Evolutionary conservation across 1,284 basidiomycete species (phyloP).

Genomic region (Cystobasidium slooffiae): DNA sequence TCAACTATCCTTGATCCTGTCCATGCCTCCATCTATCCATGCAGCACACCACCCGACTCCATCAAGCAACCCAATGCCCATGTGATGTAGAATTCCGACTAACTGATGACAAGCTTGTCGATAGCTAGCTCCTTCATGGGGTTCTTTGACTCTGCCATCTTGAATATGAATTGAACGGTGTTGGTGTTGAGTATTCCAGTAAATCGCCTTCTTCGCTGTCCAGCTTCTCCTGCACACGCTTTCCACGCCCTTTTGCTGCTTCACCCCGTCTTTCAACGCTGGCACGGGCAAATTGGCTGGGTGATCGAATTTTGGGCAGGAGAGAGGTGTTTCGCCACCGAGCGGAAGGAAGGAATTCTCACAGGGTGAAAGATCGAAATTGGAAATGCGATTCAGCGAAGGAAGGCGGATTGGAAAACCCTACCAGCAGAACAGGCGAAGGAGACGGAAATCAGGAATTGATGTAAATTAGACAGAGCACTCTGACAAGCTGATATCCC

Average conservation of each 20-base stretch:
- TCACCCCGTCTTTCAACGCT: not conserved
- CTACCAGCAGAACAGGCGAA: not conserved
- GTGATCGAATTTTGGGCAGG: conserved; percentile 6
- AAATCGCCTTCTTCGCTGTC: not conserved
- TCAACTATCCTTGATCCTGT: not conserved
- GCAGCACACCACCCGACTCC: not conserved
- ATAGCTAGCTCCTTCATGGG: conserved; percentile 87
- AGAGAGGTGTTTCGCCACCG: not conserved
- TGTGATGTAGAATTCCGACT: conserved; percentile 58
- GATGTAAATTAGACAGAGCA: not conserved
- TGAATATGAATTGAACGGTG: not conserved
- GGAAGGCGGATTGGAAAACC: conserved; percentile 4
- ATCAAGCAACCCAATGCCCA: not conserved
- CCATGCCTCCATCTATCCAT: conserved; percentile 2
- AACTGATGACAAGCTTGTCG: conserved; percentile 99
- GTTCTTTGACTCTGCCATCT: conserved; percentile 43
- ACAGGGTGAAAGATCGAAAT: not conserved
- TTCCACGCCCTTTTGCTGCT: not conserved
- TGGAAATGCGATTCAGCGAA: not conserved
- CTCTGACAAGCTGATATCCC: not conserved
- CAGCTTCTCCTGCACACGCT: not conserved
- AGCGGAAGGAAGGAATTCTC: not conserved
- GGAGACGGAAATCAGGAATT: not conserved
- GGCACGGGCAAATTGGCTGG: not conserved
- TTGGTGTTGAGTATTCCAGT: not conserved